Evolutionary conservation across 306 rosid genomes (phyloP).

Genomic region (Dryas drummondii): DNA sequence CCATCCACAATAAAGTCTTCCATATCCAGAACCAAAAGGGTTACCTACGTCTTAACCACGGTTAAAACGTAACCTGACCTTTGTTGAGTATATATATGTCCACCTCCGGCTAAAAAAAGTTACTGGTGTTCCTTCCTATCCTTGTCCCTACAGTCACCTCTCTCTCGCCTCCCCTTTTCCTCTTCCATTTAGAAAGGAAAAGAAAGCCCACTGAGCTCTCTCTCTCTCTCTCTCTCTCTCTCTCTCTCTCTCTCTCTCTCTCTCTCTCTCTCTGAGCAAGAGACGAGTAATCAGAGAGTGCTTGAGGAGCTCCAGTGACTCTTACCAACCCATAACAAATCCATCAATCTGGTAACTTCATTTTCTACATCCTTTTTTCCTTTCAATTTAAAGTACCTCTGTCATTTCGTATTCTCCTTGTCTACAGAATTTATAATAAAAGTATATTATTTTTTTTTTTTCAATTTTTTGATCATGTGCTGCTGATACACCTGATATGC

Average conservation of each 20-base stretch:
- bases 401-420: not conserved
- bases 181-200: not conserved
- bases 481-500: not conserved
- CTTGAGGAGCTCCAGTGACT: not conserved
- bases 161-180: not conserved
- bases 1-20: not conserved
- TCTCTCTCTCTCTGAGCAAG: not conserved
- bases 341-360: slow-evolving; percentile 11
- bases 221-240: not conserved
- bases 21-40: not conserved
- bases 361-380: not conserved
- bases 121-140: not conserved
- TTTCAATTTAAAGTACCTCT: not conserved
- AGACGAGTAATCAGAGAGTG: not conserved
- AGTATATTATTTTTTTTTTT: not conserved
- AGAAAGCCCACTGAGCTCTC: not conserved
- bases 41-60: slow-evolving; percentile 1
- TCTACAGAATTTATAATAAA: not conserved
- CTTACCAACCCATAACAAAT: not conserved
- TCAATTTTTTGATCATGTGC: not conserved
- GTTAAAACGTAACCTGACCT: not conserved
- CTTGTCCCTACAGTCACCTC: not conserved
- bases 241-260: not conserved
- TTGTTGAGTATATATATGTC: not conserved
- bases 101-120: not conserved